These are phyloP conservation scores for Pseudogymnoascus sp. DNA, from an alignment of 2,329 filamentous ascomycete genomes.

Conservation along the genomic window DNA sequence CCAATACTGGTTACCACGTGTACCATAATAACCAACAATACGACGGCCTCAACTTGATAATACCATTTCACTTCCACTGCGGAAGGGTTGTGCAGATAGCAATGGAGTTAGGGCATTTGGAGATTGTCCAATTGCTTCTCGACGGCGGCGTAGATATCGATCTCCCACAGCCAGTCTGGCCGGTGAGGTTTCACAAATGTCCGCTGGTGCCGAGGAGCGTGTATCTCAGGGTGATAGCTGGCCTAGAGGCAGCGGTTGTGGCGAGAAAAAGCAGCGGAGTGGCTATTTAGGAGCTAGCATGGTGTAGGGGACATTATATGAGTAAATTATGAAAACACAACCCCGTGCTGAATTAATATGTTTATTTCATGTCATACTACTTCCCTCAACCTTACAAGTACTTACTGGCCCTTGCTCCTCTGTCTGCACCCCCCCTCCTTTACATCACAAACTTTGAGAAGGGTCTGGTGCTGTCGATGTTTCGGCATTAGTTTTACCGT, in stretches of 20 bases:
- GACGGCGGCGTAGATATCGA: neutral
- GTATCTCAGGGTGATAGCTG: neutral
- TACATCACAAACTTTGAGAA: neutral
- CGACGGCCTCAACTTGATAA: neutral
- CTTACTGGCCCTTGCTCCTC: no score
- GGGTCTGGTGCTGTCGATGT: neutral
- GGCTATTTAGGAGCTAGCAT: neutral
- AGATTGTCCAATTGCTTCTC: neutral
- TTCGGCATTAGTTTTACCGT: neutral
- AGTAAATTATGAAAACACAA: neutral
- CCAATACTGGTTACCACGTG: slow-evolving; percentile 16
- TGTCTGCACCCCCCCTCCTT: no score
- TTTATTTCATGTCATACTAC: neutral
- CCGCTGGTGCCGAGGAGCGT: neutral
- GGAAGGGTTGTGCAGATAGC: neutral
- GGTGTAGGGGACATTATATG: neutral
- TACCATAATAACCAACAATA: neutral
- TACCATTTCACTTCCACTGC: neutral
- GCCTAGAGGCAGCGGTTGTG: neutral
- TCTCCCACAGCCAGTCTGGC: neutral
- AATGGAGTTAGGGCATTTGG: neutral
- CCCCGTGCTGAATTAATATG: neutral
- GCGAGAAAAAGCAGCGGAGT: neutral
- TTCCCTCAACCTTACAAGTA: no score
- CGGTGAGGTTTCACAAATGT: neutral